Conservation (phyloP, 495 filamentous ascomycete genomes). For the Parmelia sp. region DNA sequence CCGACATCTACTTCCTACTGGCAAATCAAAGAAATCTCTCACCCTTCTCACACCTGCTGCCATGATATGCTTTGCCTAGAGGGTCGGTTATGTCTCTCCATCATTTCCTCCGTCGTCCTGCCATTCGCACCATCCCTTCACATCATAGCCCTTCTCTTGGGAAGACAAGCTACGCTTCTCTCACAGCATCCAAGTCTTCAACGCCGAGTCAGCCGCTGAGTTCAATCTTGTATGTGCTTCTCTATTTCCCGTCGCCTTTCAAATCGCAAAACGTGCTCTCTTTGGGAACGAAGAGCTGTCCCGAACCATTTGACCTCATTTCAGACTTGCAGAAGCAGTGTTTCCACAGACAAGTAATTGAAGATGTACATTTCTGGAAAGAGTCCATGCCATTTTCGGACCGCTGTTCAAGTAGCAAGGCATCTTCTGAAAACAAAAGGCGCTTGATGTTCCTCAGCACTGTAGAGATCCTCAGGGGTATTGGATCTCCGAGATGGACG, state of each 20-base stretch:
- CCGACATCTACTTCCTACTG: neutral
- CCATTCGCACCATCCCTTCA: constrained; percentile 33
- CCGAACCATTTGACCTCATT: neutral
- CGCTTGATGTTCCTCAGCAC: neutral
- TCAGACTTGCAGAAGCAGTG: neutral
- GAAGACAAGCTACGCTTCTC: neutral
- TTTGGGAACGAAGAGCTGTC: neutral
- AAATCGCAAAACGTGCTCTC: neutral
- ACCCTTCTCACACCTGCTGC: neutral
- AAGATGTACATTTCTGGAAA: neutral
- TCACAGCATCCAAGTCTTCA: neutral
- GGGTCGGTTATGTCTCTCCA: constrained; percentile 10
- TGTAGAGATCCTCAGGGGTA: neutral
- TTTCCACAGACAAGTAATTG: neutral
- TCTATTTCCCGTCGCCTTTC: neutral
- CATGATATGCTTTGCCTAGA: neutral
- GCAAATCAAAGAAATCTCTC: neutral
- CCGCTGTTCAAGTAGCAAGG: neutral
- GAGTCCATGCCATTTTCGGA: neutral
- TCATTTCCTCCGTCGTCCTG: constrained; percentile 14
- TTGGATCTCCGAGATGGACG: neutral
- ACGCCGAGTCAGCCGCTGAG: constrained; percentile 50
- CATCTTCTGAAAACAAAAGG: neutral
- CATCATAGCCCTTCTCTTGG: neutral
- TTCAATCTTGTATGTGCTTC: constrained; percentile 36